Evolutionary conservation across 2,329 filamentous ascomycete genomes (phyloP).

Genomic region (Mollisia scopiformis): DNA sequence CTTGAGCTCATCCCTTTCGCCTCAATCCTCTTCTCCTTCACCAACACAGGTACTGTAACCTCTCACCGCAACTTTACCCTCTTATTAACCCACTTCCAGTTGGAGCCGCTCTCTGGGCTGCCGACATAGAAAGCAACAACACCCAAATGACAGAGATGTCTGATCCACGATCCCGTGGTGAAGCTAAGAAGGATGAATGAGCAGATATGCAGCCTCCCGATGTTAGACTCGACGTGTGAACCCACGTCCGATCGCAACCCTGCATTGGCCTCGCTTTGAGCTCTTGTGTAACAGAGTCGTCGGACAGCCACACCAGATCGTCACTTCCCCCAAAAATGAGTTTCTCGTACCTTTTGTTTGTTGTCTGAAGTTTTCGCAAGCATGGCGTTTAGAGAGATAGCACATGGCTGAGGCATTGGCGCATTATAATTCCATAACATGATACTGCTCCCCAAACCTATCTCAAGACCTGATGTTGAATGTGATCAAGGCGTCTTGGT

Average conservation of each 20-base stretch:
- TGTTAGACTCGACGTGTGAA: constrained; percentile 18
- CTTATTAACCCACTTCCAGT: constrained; percentile 49
- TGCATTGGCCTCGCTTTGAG: constrained; percentile 17
- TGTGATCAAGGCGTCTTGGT: background rate
- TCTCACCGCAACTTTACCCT: constrained; percentile 18
- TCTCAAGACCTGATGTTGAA: background rate
- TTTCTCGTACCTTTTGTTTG: constrained; percentile 2
- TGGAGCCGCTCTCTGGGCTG: constrained; percentile 92
- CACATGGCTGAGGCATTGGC: background rate
- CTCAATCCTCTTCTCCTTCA: constrained; percentile 86
- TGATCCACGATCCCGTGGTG: constrained; percentile 17
- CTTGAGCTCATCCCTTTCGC: constrained; percentile 84
- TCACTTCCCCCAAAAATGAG: background rate
- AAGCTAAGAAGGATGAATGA: constrained; percentile 26
- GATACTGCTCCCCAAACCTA: background rate
- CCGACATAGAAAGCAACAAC: constrained; percentile 67
- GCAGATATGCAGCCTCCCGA: constrained; percentile 26
- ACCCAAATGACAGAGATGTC: constrained; percentile 32
- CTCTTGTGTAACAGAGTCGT: constrained; percentile 12
- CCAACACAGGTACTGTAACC: constrained; percentile 67
- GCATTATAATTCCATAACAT: background rate
- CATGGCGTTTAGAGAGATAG: constrained; percentile 6
- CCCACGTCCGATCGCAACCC: constrained; percentile 14
- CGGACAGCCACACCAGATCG: background rate
- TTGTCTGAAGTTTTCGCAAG: background rate